A percentile compares a stretch with the other conserved stretches of the same genome.
Evolutionary conservation across 495 filamentous ascomycete species (phyloP).

Genomic region (Penicillium turbatum): DNA sequence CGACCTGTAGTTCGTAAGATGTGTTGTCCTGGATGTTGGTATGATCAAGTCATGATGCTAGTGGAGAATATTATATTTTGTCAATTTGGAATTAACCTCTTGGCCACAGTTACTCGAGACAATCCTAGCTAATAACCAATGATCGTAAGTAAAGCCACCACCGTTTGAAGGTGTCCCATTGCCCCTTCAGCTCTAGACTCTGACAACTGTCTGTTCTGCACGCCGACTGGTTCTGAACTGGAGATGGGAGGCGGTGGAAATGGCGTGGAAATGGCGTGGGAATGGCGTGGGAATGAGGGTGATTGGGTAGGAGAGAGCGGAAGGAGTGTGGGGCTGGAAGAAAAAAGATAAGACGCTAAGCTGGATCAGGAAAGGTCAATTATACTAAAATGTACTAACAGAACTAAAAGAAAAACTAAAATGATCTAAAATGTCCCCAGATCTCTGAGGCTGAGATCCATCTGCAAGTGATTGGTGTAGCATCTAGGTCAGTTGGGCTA

Average conservation of each 20-base stretch:
- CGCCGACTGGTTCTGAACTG: slow-evolving; percentile 17
- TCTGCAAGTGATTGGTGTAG: too few relatives aligned
- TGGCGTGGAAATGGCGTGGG: background rate
- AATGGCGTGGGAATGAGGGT: background rate
- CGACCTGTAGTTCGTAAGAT: too few relatives aligned
- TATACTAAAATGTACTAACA: too few relatives aligned
- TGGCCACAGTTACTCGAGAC: too few relatives aligned
- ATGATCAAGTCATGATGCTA: background rate
- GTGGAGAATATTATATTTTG: background rate
- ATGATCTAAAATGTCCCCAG: too few relatives aligned
- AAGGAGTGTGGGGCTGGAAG: background rate
- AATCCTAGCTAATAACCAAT: background rate
- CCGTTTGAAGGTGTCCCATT: background rate
- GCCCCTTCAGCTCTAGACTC: slow-evolving; percentile 13
- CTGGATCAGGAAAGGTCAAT: too few relatives aligned
- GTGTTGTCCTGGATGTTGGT: too few relatives aligned
- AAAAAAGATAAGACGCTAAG: too few relatives aligned
- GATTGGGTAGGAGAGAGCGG: background rate
- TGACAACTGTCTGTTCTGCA: slow-evolving; percentile 13
- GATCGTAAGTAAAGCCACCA: background rate
- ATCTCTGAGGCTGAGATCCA: too few relatives aligned
- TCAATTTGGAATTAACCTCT: too few relatives aligned
- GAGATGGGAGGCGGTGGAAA: slow-evolving; percentile 2
- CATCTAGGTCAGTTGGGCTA: too few relatives aligned
- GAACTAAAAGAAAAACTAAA: too few relatives aligned